These are phyloP conservation scores for Hylodesmum podocarpum DNA, from an alignment of 306 rosid species.

Conservation along the genomic window DNA sequence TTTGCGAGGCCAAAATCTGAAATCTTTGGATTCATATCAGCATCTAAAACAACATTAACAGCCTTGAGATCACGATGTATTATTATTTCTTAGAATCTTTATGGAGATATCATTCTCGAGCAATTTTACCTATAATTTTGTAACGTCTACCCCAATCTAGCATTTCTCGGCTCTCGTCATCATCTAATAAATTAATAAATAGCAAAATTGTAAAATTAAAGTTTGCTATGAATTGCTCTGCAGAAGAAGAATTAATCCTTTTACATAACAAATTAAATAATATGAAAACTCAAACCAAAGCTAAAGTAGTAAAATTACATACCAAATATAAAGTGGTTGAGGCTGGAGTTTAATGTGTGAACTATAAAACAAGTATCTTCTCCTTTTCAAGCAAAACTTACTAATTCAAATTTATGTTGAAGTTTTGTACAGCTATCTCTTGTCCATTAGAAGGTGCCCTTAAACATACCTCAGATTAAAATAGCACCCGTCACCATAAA, in stretches of 20 bases:
- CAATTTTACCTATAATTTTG: conserved; percentile 52
- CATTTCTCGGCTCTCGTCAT: conserved; percentile 24
- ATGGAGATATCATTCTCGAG: conserved; percentile 63
- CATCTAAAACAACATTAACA: conserved; percentile 58
- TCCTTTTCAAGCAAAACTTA: conserved; percentile 61
- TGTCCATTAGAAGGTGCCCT: too few species aligned
- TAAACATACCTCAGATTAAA: too few species aligned
- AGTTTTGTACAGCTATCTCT: too few species aligned
- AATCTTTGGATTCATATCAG: conserved; percentile 56
- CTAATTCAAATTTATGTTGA: conserved; percentile 65
- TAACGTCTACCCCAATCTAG: conserved; percentile 55
- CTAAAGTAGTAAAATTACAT: conserved; percentile 5
- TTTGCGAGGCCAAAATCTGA: conserved; percentile 79
- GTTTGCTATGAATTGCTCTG: too few species aligned
- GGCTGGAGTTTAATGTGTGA: conserved; percentile 55
- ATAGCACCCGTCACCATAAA: conserved; percentile 38
- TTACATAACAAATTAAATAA: too few species aligned
- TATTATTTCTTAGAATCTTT: conserved; percentile 62
- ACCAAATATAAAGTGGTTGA: conserved; percentile 57
- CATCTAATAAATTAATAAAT: conserved; percentile 37
- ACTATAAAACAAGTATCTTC: conserved; percentile 61
- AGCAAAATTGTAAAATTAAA: too few species aligned
- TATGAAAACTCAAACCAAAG: too few species aligned
- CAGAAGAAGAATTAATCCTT: too few species aligned
- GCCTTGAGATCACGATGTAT: conserved; percentile 71